Percentiles rank a stretch among this genome's conserved stretches.
Conservation (phyloP, 2,329 filamentous ascomycete genomes). For the Monilinia fructigena region DNA sequence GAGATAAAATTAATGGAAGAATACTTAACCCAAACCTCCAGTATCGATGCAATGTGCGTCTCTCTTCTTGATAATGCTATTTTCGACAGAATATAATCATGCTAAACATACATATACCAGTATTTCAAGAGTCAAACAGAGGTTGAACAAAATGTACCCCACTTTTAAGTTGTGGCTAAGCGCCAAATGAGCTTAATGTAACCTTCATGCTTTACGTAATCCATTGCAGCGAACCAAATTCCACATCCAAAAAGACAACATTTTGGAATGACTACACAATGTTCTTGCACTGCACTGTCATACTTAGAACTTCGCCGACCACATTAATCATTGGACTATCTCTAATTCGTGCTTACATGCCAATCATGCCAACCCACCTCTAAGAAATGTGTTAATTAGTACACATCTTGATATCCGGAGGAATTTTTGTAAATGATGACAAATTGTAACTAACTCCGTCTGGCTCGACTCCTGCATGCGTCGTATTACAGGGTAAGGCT, state of each 20-base stretch:
- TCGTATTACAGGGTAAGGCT: neutral
- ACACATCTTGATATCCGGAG: neutral
- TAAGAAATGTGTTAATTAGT: neutral
- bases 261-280: neutral
- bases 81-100: neutral
- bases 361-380: neutral
- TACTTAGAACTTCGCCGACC: neutral
- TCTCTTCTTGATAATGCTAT: neutral
- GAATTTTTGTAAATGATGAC: neutral
- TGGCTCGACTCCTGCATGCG: neutral
- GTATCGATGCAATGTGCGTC: neutral
- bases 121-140: neutral
- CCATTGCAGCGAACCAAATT: too few relatives aligned
- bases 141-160: neutral
- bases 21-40: neutral
- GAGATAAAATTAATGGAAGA: neutral
- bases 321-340: neutral
- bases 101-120: neutral
- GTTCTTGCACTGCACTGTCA: neutral
- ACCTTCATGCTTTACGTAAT: neutral
- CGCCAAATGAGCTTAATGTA: neutral
- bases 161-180: neutral
- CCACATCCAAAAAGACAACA: too few relatives aligned
- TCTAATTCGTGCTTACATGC: neutral
- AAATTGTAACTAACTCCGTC: neutral